Conservation (phyloP, 1,139 yeast genomes). For the Zygosaccharomyces sapae region DNA sequence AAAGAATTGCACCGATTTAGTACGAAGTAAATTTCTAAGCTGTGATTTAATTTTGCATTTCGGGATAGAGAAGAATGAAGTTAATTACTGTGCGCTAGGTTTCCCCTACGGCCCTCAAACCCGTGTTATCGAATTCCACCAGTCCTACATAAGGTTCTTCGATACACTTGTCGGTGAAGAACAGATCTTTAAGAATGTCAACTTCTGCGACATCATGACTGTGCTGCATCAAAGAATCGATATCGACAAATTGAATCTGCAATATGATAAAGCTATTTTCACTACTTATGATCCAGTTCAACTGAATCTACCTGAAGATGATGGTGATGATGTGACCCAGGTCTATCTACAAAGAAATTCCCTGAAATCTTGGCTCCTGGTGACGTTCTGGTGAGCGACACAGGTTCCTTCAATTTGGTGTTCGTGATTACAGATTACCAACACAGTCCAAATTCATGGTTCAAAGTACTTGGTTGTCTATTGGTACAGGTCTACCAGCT, state of each 20-base stretch:
- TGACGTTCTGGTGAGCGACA: slow-evolving; percentile 68
- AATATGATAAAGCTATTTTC: slow-evolving; percentile 16
- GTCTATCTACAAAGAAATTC: slow-evolving; percentile 17
- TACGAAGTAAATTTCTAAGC: slow-evolving; percentile 20
- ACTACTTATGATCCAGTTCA: slow-evolving; percentile 9
- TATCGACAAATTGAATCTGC: slow-evolving; percentile 28
- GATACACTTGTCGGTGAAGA: slow-evolving; percentile 18
- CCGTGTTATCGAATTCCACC: slow-evolving; percentile 35
- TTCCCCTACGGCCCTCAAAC: slow-evolving; percentile 31
- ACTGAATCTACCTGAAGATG: slow-evolving; percentile 7
- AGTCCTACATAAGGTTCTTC: slow-evolving; percentile 44
- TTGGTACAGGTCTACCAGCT: slow-evolving; percentile 84
- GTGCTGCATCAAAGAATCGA: slow-evolving; percentile 39
- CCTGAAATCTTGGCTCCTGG: slow-evolving; percentile 43
- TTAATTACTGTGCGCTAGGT: slow-evolving; percentile 49
- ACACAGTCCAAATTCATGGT: slow-evolving; percentile 48
- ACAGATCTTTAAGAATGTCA: slow-evolving; percentile 36
- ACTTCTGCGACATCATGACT: slow-evolving; percentile 47
- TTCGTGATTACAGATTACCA: slow-evolving; percentile 61
- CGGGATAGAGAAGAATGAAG: slow-evolving; percentile 52
- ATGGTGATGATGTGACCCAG: slow-evolving; percentile 22
- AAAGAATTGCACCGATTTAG: slow-evolving; percentile 18
- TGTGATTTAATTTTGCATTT: slow-evolving; percentile 49
- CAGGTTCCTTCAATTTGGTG: slow-evolving; percentile 75
- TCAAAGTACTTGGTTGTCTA: slow-evolving; percentile 74